These are phyloP conservation scores for Candida cerambycidarum DNA, from an alignment of 805 yeast species.

Conservation along the genomic window DNA sequence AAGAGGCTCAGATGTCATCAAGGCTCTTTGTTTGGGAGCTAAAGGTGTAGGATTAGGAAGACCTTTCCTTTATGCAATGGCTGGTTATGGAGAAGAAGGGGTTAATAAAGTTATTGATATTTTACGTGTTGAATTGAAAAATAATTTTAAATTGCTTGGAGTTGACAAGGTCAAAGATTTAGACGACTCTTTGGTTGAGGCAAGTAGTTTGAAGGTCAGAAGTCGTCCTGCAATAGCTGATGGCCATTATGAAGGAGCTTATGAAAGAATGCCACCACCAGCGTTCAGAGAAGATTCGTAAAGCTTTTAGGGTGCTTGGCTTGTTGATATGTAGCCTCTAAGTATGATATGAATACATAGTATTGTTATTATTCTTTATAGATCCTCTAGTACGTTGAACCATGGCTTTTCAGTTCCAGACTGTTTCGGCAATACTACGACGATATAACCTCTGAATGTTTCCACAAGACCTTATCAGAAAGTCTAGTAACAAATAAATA, in stretches of 20 bases:
- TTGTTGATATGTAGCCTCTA: too few relatives aligned
- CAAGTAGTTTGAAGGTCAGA: slow-evolving; percentile 24
- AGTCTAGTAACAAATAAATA: too few relatives aligned
- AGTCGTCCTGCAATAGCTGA: slow-evolving; percentile 15
- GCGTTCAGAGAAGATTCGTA: background rate
- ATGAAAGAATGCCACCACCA: slow-evolving; percentile 13
- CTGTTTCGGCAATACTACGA: too few relatives aligned
- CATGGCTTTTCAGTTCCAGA: too few relatives aligned
- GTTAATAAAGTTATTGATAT: slow-evolving; percentile 57
- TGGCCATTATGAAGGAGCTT: slow-evolving; percentile 13
- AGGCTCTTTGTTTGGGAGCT: slow-evolving; percentile 69
- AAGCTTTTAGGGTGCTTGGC: too few relatives aligned
- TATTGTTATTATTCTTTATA: too few relatives aligned
- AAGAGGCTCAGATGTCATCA: slow-evolving; percentile 63
- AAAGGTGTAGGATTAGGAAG: slow-evolving; percentile 68
- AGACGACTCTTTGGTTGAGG: slow-evolving; percentile 31
- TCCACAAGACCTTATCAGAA: too few relatives aligned
- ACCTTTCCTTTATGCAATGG: slow-evolving; percentile 61
- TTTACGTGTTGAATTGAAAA: slow-evolving; percentile 65
- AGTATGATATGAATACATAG: too few relatives aligned
- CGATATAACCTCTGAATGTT: too few relatives aligned
- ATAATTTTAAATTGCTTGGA: slow-evolving; percentile 80
- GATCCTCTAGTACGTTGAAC: too few relatives aligned
- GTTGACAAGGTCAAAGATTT: slow-evolving; percentile 58
- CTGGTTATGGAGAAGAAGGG: slow-evolving; percentile 63